A percentile compares a stretch with the other conserved stretches of the same genome.
phyloP scores from a whole-genome alignment of 2,329 filamentous ascomycete species.

The Alternaria conjuncta region DNA sequence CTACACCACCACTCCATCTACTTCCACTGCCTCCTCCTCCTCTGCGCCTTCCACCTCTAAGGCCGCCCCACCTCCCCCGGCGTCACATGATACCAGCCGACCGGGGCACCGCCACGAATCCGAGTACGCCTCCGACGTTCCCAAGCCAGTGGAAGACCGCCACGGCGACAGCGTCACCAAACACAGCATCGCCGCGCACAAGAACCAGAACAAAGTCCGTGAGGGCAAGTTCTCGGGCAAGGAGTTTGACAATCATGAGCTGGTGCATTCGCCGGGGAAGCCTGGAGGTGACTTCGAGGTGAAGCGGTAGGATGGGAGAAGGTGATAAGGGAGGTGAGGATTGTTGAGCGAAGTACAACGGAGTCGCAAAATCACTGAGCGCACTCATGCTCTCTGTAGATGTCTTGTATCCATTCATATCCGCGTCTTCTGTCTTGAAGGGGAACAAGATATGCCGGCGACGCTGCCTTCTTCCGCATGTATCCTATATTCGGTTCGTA shows the following conservation, averaged over 20 bases:
- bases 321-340: neutral
- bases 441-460: too few species aligned
- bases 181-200: conserved; percentile 33
- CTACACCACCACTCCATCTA: conserved; percentile 15
- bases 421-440: too few species aligned
- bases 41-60: neutral
- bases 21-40: neutral
- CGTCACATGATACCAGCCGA: neutral
- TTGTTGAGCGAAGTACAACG: neutral
- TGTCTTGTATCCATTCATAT: too few species aligned
- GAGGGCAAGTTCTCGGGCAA: conserved; percentile 31
- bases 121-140: conserved; percentile 23
- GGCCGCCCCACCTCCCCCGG: neutral
- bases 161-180: conserved; percentile 33
- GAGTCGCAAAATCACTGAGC: neutral
- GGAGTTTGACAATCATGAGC: conserved; percentile 37
- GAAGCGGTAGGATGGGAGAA: conserved; percentile 13
- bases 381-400: neutral
- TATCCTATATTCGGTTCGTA: too few species aligned
- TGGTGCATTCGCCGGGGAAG: conserved; percentile 22
- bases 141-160: conserved; percentile 35
- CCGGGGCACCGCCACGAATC: conserved; percentile 14
- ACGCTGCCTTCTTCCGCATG: too few species aligned
- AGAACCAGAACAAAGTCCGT: conserved; percentile 31
- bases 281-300: conserved; percentile 32